Conservation (phyloP, 2,329 filamentous ascomycete genomes). For the Scedosporium dehoogii region DNA sequence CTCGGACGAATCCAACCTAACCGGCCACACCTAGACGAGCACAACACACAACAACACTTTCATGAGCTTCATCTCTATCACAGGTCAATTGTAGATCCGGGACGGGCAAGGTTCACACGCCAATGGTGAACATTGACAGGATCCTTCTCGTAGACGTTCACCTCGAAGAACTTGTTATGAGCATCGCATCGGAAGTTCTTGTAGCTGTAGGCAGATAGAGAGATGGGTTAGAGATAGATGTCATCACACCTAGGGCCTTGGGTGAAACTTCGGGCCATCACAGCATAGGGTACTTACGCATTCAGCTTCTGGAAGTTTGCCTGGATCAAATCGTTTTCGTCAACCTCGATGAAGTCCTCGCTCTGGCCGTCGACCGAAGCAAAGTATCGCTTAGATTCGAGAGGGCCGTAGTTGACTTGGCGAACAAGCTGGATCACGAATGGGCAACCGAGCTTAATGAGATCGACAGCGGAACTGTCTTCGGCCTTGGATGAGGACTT, state of each 20-base stretch:
- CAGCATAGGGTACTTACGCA: conserved; percentile 19
- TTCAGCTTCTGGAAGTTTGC: conserved; percentile 35
- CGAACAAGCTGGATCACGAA: conserved; percentile 30
- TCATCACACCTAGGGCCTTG: neutral
- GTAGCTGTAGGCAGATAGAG: conserved; percentile 20
- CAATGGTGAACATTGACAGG: conserved; percentile 34
- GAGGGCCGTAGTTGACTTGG: conserved; percentile 33
- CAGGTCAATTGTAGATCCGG: conserved; percentile 28
- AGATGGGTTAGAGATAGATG: neutral
- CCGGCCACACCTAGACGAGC: too few relatives aligned
- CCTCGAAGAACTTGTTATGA: conserved; percentile 37
- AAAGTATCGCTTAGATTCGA: conserved; percentile 34
- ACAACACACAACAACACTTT: too few relatives aligned
- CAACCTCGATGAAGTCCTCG: conserved; percentile 21
- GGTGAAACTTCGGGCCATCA: too few relatives aligned
- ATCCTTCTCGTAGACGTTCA: conserved; percentile 38
- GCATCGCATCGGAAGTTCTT: conserved; percentile 34
- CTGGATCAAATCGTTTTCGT: conserved; percentile 26
- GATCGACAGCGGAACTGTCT: neutral
- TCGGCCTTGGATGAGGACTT: conserved; percentile 9
- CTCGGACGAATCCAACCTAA: too few relatives aligned
- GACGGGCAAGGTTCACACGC: conserved; percentile 30
- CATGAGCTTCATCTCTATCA: neutral
- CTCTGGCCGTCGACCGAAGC: conserved; percentile 10
- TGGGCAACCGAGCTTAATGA: conserved; percentile 7